Conservation (phyloP, 2,329 filamentous ascomycete genomes). For the Elsinoe ampelina region DNA sequence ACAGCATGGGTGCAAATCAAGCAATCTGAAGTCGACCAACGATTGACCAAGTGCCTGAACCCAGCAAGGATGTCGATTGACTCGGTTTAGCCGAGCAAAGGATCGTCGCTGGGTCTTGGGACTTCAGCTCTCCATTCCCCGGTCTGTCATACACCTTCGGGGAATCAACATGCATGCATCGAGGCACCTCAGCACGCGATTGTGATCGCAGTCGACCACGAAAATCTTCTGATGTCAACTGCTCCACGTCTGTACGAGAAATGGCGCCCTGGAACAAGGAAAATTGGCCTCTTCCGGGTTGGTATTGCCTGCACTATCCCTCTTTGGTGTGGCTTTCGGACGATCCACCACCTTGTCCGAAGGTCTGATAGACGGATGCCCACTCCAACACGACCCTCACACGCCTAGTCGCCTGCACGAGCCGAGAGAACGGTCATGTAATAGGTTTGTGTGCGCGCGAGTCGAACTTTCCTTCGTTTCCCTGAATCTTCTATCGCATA, state of each 20-base stretch:
- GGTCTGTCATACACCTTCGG: conserved; percentile 2
- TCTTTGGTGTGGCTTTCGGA: conserved; percentile 5
- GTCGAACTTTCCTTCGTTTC: conserved; percentile 7
- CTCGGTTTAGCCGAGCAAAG: conserved; percentile 6
- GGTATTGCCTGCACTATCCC: neutral
- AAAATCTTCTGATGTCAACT: conserved; percentile 5
- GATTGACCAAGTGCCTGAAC: conserved; percentile 6
- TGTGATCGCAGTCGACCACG: neutral
- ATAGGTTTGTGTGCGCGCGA: neutral
- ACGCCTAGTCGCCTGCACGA: neutral
- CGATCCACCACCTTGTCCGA: conserved; percentile 10
- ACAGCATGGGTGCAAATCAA: conserved; percentile 3
- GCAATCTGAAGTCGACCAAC: neutral
- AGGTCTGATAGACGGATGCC: conserved; percentile 4
- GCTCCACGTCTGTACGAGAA: neutral
- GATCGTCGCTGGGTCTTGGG: conserved; percentile 3
- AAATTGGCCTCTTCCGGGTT: neutral
- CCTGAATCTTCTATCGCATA: conserved; percentile 8
- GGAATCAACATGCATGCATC: conserved; percentile 9
- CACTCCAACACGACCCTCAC: conserved; percentile 5
- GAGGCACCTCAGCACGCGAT: neutral
- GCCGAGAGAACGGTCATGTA: conserved; percentile 3
- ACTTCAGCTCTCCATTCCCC: conserved; percentile 8
- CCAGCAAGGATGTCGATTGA: conserved; percentile 5
- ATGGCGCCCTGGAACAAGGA: neutral